Conservation (phyloP, 1,139 yeast species). For the Sugiyamaella grinbergsii region DNA sequence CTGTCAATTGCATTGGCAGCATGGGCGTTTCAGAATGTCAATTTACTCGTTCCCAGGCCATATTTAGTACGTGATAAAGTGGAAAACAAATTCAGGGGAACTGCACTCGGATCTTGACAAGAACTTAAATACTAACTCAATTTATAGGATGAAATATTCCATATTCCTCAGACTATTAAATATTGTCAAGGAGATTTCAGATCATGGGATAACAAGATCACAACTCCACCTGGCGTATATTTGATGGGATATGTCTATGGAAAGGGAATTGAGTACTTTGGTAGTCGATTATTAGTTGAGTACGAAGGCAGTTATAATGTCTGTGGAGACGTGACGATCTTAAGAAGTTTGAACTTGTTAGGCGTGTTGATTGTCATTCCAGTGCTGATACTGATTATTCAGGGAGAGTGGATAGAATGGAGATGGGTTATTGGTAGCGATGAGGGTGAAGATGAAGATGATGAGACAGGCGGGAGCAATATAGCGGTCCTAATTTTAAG, state of each 20-base stretch:
- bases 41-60: constrained; percentile 35
- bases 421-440: constrained; percentile 5
- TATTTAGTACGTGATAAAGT: constrained; percentile 32
- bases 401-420: constrained; percentile 8
- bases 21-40: constrained; percentile 29
- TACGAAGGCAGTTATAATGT: constrained; percentile 27
- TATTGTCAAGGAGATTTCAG: constrained; percentile 63
- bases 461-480: constrained; percentile 2
- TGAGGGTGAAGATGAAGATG: constrained; percentile 41
- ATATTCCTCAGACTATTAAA: constrained; percentile 71
- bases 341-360: constrained; percentile 34
- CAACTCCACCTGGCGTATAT: constrained; percentile 96
- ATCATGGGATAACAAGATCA: constrained; percentile 85
- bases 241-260: constrained; percentile 57
- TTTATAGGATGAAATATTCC: constrained; percentile 79
- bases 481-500: constrained; percentile 44
- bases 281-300: constrained; percentile 13
- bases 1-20: constrained; percentile 20
- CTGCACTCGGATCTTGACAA: no score
- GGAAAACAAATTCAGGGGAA: no score
- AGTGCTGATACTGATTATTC: constrained; percentile 34
- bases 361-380: constrained; percentile 62
- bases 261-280: constrained; percentile 37
- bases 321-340: constrained; percentile 32
- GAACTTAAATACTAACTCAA: no score